phyloP scores from a whole-genome alignment of 495 filamentous ascomycete genomes.

The Echria macrotheca region DNA sequence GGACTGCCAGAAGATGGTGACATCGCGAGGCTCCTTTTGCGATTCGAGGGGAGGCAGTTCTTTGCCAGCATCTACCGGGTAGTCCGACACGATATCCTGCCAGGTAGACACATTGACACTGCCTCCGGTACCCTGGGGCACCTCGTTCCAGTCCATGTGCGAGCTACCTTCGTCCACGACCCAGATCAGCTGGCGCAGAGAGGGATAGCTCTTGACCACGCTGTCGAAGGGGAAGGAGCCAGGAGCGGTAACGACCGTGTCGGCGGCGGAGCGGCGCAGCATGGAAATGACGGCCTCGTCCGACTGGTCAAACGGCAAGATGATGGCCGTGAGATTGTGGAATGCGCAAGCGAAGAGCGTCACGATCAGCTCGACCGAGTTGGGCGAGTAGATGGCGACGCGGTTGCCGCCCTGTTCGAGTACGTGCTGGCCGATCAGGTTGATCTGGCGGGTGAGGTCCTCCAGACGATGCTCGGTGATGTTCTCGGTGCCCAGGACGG shows the following conservation, averaged over 20 bases:
- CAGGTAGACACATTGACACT: conserved; percentile 75
- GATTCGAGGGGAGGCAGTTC: conserved; percentile 40
- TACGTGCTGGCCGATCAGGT: conserved; percentile 74
- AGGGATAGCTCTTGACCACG: conserved; percentile 59
- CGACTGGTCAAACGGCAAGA: conserved; percentile 76
- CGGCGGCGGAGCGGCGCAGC: conserved; percentile 63
- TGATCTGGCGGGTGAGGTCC: conserved; percentile 78
- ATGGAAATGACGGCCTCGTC: conserved; percentile 60
- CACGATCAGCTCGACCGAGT: conserved; percentile 83
- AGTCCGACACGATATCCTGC: conserved; percentile 75
- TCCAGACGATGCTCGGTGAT: conserved; percentile 62
- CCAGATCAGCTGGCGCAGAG: conserved; percentile 79
- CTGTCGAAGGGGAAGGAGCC: conserved; percentile 80
- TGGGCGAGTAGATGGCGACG: conserved; percentile 87
- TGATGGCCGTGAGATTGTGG: conserved; percentile 69
- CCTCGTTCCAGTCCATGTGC: conserved; percentile 86
- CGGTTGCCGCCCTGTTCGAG: conserved; percentile 61
- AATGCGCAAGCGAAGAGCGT: conserved; percentile 64
- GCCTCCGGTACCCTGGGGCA: conserved; percentile 65
- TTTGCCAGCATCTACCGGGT: conserved; percentile 38
- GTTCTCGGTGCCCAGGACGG: conserved; percentile 69
- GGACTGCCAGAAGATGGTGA: conserved; percentile 58
- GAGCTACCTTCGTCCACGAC: conserved; percentile 86
- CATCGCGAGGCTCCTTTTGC: conserved; percentile 47
- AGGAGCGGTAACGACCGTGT: conserved; percentile 77